Evolutionary conservation across 2,329 filamentous ascomycete genomes (phyloP), one percentile per base, ranked within the genome.

Genomic region (Leptographium radiaticola): DNA sequence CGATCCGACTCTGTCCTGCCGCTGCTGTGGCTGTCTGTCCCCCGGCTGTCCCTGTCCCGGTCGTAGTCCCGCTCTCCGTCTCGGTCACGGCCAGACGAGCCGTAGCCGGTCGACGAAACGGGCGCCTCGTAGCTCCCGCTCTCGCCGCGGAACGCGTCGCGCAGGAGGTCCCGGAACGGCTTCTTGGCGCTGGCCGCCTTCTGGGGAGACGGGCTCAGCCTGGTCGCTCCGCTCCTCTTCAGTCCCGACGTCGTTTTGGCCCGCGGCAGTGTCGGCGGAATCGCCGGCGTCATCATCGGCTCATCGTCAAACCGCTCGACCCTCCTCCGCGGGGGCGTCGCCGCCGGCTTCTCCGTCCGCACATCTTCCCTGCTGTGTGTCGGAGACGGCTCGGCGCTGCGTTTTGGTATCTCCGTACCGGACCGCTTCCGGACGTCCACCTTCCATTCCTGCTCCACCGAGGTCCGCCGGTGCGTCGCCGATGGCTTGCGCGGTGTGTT

Each of bases 131-230:
- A 69, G 11, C 70, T 70, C 4, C 66, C 71, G 2, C 80, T 83
- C 62, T 84, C 79, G 34, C 81, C 81, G 42, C 75, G 74, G 60
- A 84, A 84, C 4, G 80, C 81, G 56, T 81, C 79, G 53, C 76
- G 77, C 10, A 84, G 66, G 47, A 75, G 73, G 43, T 81, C 80
- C 25, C 80, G 73, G 53, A 84, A 71, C 0, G 75, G 75, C 39
- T 71, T 71, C 61, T 76, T 81, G 13, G 30, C 38, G 9, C 57
- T 55, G 6, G 62, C 65, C 0, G 70, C 58, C 61, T 76, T 82
- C 8, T 71, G 52, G 1, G 78, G 73, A 7, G 77, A 74, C 1
- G 75, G 68, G 2, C 69, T 62, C 55, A 63, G 71, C 58, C 78
- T 73, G 34, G 75, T 81, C 25, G 81, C 80, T 45, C 72, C 71